Percentiles rank a stretch among this genome's conserved stretches.
Evolutionary conservation across 1,139 yeast species (phyloP).

Genomic region (Blastobotrys elegans): DNA sequence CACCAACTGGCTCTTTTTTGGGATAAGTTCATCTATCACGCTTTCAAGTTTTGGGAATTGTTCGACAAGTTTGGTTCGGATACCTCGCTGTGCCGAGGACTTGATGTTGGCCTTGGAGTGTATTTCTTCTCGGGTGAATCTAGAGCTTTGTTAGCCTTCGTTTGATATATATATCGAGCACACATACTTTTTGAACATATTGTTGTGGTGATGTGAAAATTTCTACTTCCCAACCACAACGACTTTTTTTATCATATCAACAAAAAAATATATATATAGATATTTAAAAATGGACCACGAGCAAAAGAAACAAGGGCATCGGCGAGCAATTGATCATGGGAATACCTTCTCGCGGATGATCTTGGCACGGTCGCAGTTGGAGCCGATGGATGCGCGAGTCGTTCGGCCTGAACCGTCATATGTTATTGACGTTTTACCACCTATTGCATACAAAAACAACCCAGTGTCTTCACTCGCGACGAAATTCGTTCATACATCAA

Average conservation of each 20-base stretch:
- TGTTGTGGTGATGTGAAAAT: not conserved
- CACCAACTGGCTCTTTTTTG: conserved; percentile 84
- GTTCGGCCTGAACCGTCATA: conserved; percentile 77
- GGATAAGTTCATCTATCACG: conserved; percentile 74
- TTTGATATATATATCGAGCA: too few relatives aligned
- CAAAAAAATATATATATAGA: not conserved
- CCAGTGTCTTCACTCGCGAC: conserved; percentile 54
- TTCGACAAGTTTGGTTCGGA: conserved; percentile 64
- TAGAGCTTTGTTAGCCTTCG: too few relatives aligned
- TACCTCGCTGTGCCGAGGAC: conserved; percentile 84
- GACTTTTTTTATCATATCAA: not conserved
- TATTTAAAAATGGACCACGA: conserved; percentile 4
- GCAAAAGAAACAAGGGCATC: conserved; percentile 43
- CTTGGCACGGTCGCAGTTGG: conserved; percentile 47
- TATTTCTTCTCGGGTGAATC: conserved; percentile 79
- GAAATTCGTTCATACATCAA: conserved; percentile 84
- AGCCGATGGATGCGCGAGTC: conserved; percentile 41
- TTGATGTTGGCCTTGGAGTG: conserved; percentile 89
- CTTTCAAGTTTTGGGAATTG: conserved; percentile 72
- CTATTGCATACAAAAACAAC: conserved; percentile 51
- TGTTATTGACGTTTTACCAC: conserved; percentile 67
- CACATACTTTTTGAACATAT: not conserved
- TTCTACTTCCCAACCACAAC: not conserved
- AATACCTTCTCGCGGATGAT: conserved; percentile 74
- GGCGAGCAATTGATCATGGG: conserved; percentile 88